phyloP scores from a whole-genome alignment of 1,284 basidiomycete genomes.

The Polyporus tsugae region DNA sequence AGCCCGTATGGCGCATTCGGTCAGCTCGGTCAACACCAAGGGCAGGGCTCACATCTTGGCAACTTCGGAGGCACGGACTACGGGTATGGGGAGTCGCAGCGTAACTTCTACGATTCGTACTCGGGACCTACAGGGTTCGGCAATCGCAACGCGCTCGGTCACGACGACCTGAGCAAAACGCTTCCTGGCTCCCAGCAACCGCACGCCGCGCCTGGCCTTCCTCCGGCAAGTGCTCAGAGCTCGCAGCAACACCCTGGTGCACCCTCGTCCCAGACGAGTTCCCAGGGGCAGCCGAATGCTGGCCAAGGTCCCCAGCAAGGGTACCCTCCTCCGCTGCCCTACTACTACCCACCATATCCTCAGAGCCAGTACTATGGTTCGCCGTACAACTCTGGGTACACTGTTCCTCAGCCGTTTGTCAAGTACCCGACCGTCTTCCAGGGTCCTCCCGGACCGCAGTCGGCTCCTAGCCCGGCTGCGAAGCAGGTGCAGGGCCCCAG shows the following conservation, averaged over 20 bases:
- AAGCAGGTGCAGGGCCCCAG: constrained; percentile 61
- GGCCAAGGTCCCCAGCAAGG: constrained; percentile 70
- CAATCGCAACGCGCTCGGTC: constrained; percentile 64
- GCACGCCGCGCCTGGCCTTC: constrained; percentile 55
- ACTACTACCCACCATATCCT: constrained; percentile 70
- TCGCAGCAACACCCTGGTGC: constrained; percentile 57
- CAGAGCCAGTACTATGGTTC: constrained; percentile 78
- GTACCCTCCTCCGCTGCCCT: constrained; percentile 66
- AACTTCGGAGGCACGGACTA: constrained; percentile 70
- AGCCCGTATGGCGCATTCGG: constrained; percentile 73
- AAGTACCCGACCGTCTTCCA: constrained; percentile 81
- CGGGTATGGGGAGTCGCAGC: constrained; percentile 67
- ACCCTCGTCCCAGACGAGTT: constrained; percentile 48
- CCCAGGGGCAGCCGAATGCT: constrained; percentile 63
- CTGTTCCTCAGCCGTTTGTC: constrained; percentile 72
- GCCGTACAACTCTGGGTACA: constrained; percentile 76
- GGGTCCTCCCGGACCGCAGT: constrained; percentile 69
- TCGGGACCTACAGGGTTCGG: constrained; percentile 61
- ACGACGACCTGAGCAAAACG: constrained; percentile 74
- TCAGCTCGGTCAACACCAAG: constrained; percentile 65
- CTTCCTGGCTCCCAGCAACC: constrained; percentile 63
- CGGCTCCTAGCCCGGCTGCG: constrained; percentile 65
- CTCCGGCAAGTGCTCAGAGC: constrained; percentile 58
- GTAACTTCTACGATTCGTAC: constrained; percentile 82
- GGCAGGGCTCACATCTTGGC: constrained; percentile 61